Percentiles rank a stretch among this genome's conserved stretches.
Conservation (phyloP, 140 eudicot genomes). For the Anethum foeniculum region DNA sequence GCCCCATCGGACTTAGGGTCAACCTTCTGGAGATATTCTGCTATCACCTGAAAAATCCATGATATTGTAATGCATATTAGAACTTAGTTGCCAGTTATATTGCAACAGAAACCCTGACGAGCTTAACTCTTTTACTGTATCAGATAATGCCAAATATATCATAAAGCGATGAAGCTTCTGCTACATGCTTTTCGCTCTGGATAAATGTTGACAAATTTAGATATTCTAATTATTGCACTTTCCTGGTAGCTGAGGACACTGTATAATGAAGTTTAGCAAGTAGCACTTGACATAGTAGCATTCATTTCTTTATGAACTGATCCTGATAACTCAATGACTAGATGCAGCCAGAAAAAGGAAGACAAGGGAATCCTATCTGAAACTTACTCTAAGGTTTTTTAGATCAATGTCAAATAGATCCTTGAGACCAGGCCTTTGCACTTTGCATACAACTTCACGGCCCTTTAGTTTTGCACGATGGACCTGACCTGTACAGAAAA, state of each 20-base stretch:
- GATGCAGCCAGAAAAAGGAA: background rate
- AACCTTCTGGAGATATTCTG: slow-evolving; percentile 92
- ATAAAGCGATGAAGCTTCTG: slow-evolving; percentile 9
- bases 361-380: background rate
- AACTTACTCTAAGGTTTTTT: slow-evolving; percentile 80
- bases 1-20: slow-evolving; percentile 99
- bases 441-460: slow-evolving; percentile 78
- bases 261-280: background rate
- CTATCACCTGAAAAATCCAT: slow-evolving; percentile 53
- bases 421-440: slow-evolving; percentile 96
- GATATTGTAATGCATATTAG: slow-evolving; percentile 8
- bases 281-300: background rate
- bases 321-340: background rate
- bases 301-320: background rate
- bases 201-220: background rate
- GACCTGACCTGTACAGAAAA: slow-evolving; percentile 70
- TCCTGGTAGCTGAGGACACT: background rate
- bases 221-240: background rate
- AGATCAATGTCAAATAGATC: slow-evolving; percentile 94
- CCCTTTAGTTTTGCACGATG: slow-evolving; percentile 91
- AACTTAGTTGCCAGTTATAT: background rate
- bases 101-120: background rate
- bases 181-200: background rate
- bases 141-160: background rate
- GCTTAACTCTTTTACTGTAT: background rate